Conservation (phyloP, 345 rosid species). For the Cardamine chenopodiifolia region DNA sequence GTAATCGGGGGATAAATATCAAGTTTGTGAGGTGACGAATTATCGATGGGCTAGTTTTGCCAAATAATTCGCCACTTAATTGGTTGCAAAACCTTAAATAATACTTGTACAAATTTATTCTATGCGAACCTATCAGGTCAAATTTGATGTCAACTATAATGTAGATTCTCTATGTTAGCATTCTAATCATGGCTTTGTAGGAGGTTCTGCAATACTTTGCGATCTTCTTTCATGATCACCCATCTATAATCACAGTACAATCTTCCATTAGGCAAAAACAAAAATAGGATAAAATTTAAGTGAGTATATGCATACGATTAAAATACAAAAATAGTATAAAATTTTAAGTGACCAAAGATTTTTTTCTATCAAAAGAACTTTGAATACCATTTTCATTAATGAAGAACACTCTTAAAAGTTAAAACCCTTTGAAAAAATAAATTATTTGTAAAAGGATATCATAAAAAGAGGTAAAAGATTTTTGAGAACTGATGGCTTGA, state of each 20-base stretch:
- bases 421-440: not conserved
- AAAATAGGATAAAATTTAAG: not conserved
- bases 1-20: not conserved
- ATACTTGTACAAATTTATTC: not conserved
- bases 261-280: not conserved
- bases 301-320: not conserved
- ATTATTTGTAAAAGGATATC: not conserved
- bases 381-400: not conserved
- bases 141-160: not conserved
- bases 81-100: not conserved
- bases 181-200: not conserved
- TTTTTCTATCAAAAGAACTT: not conserved
- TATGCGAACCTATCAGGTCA: not conserved
- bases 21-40: not conserved
- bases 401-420: not conserved
- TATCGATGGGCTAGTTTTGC: not conserved
- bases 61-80: not conserved
- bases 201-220: not conserved
- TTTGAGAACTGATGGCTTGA: conserved; percentile 36
- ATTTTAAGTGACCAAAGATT: not conserved
- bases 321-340: not conserved
- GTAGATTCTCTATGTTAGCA: not conserved
- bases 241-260: not conserved
- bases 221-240: not conserved
- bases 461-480: conserved; percentile 16